Conservation (phyloP, 1,284 basidiomycete species). For the Apiotrichum laibachii region DNA sequence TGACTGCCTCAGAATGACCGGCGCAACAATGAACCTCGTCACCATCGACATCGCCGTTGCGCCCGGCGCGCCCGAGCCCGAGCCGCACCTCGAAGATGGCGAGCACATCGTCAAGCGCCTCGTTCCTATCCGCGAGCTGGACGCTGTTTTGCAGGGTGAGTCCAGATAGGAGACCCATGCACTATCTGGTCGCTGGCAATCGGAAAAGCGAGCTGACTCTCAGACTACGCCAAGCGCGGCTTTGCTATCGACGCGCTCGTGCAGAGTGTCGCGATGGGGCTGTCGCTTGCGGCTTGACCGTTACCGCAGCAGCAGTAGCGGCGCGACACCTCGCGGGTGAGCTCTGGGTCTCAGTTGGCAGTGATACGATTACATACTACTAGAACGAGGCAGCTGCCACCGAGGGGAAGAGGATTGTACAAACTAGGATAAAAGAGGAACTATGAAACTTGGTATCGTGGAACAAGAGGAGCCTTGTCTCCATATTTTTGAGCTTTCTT, state of each 20-base stretch:
- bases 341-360: background rate
- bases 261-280: slow-evolving; percentile 68
- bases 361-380: background rate
- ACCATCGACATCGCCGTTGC: slow-evolving; percentile 52
- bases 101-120: slow-evolving; percentile 75
- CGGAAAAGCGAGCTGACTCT: background rate
- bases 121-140: slow-evolving; percentile 65
- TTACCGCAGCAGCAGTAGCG: background rate
- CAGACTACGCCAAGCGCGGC: slow-evolving; percentile 70
- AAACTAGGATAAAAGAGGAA: background rate
- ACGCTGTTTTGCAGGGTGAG: slow-evolving; percentile 64
- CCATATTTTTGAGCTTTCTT: too few species aligned
- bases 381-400: background rate
- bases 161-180: background rate
- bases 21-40: slow-evolving; percentile 55
- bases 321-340: too few species aligned
- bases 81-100: slow-evolving; percentile 57
- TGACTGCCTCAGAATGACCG: slow-evolving; percentile 45
- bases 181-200: background rate
- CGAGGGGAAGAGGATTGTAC: background rate
- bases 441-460: too few species aligned
- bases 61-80: slow-evolving; percentile 45
- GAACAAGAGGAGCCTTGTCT: too few species aligned
- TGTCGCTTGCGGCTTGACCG: slow-evolving; percentile 55
- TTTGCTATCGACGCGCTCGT: slow-evolving; percentile 75